Percentiles rank a stretch among this genome's conserved stretches.
Evolutionary conservation across 2,329 filamentous ascomycete genomes (phyloP).

Genomic region (Clonostachys byssicola): DNA sequence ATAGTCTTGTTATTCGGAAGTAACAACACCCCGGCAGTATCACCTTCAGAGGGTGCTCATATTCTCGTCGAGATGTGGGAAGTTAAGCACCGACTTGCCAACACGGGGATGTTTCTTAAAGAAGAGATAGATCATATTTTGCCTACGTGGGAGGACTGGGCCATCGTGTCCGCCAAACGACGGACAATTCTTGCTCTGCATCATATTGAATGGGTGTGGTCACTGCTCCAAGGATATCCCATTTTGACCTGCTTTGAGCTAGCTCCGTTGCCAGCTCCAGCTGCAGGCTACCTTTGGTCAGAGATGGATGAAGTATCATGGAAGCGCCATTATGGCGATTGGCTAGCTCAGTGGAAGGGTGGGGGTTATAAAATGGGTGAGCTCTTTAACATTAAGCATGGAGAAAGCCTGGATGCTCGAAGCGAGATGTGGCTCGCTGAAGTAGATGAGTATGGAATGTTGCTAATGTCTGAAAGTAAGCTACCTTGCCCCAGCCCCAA

Average conservation of each 20-base stretch:
- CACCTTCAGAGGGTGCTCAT: not conserved
- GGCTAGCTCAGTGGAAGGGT: conserved; percentile 6
- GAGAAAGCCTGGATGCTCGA: conserved; percentile 1
- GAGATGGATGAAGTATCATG: conserved; percentile 3
- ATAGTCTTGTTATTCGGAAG: conserved; percentile 1
- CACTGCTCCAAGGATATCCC: conserved; percentile 8
- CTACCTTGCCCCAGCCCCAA: too few relatives aligned
- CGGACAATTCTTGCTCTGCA: conserved; percentile 8
- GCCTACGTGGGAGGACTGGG: conserved; percentile 8
- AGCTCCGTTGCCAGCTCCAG: conserved; percentile 6
- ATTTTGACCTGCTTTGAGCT: conserved; percentile 11
- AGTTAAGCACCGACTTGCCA: conserved; percentile 6
- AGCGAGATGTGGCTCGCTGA: conserved; percentile 10
- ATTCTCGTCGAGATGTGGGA: conserved; percentile 8
- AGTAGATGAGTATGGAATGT: conserved; percentile 8
- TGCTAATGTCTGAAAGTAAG: conserved; percentile 10
- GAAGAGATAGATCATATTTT: conserved; percentile 2
- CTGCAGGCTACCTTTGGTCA: conserved; percentile 5
- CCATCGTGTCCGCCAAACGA: conserved; percentile 8
- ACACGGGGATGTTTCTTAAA: conserved; percentile 5
- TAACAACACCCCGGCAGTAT: not conserved
- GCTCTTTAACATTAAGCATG: conserved; percentile 5
- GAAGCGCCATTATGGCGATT: conserved; percentile 3
- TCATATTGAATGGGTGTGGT: conserved; percentile 11
- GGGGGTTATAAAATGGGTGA: conserved; percentile 8